A percentile compares a stretch with the other conserved stretches of the same genome.
Evolutionary conservation across 1,284 basidiomycete species (phyloP).

Genomic region (Ceratobasidium theobromae): DNA sequence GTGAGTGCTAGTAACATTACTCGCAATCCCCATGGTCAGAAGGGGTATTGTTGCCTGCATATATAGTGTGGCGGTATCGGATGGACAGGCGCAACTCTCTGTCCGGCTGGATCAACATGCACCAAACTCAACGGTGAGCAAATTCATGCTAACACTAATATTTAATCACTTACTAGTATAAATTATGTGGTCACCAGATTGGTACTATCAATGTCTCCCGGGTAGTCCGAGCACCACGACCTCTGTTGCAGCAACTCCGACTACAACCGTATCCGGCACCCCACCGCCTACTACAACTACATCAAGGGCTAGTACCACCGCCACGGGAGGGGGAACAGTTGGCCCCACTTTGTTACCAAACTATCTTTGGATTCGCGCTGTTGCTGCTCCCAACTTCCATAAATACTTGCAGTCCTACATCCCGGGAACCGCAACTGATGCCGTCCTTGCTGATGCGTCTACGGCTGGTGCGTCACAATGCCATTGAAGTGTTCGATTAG

Average conservation of each 20-base stretch:
- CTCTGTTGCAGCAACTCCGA: not conserved
- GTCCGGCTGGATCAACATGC: constrained; percentile 9
- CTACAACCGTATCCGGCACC: constrained; percentile 33
- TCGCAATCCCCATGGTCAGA: constrained; percentile 37
- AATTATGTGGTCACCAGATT: not conserved
- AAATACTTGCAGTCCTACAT: constrained; percentile 56
- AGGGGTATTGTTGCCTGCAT: constrained; percentile 40
- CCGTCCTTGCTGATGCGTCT: constrained; percentile 33
- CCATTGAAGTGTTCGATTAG: not conserved
- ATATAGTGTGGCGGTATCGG: constrained; percentile 50
- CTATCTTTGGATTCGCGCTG: constrained; percentile 62
- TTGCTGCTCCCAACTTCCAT: constrained; percentile 65
- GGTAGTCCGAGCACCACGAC: constrained; percentile 4
- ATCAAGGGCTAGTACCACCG: constrained; percentile 38
- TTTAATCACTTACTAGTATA: not conserved
- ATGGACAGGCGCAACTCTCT: constrained; percentile 43
- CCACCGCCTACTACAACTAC: constrained; percentile 37
- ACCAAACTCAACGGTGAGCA: constrained; percentile 17
- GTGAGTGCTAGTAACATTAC: constrained; percentile 35
- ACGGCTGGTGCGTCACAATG: constrained; percentile 31
- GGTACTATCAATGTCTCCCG: constrained; percentile 34
- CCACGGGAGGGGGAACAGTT: constrained; percentile 37
- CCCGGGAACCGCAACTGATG: constrained; percentile 34
- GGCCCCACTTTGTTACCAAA: constrained; percentile 48
- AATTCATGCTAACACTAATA: not conserved